These are phyloP conservation scores for Ophiostoma angusticollis DNA, from an alignment of 2,329 filamentous ascomycete species.

Conservation along the genomic window DNA sequence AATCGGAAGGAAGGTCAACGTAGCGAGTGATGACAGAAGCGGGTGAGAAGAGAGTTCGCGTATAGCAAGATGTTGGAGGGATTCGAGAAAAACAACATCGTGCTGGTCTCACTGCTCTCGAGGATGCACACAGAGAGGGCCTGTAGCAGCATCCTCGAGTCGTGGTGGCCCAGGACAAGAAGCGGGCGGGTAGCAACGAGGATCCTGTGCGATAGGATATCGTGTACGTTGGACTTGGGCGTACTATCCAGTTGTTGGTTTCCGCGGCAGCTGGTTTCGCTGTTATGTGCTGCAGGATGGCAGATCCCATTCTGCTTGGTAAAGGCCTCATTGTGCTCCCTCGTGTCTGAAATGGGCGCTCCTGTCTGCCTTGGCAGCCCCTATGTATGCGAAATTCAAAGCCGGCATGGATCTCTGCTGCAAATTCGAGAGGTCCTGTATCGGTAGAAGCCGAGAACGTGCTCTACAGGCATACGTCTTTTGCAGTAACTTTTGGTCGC, in stretches of 20 bases:
- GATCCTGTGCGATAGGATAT: too few relatives aligned
- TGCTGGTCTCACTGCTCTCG: background rate
- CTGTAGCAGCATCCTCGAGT: background rate
- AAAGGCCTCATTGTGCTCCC: constrained; percentile 5
- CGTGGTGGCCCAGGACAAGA: background rate
- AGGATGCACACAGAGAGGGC: background rate
- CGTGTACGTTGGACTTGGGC: too few relatives aligned
- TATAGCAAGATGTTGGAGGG: too few relatives aligned
- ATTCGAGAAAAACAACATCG: background rate
- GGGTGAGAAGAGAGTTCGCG: constrained; percentile 19
- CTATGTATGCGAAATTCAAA: background rate
- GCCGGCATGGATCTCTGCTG: background rate
- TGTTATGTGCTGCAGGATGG: background rate
- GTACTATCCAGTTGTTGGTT: background rate
- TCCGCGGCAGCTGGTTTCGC: background rate
- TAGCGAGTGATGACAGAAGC: constrained; percentile 36
- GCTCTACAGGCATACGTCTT: background rate
- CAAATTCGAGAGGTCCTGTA: too few relatives aligned
- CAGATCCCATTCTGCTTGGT: constrained; percentile 4
- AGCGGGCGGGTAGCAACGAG: background rate
- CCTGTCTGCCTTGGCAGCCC: background rate
- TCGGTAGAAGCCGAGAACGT: too few relatives aligned
- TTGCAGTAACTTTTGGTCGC: background rate
- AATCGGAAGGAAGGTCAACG: constrained; percentile 43
- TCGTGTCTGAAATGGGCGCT: background rate